Conservation (phyloP, 2,329 filamentous ascomycete species). For the Fusarium graminum region DNA sequence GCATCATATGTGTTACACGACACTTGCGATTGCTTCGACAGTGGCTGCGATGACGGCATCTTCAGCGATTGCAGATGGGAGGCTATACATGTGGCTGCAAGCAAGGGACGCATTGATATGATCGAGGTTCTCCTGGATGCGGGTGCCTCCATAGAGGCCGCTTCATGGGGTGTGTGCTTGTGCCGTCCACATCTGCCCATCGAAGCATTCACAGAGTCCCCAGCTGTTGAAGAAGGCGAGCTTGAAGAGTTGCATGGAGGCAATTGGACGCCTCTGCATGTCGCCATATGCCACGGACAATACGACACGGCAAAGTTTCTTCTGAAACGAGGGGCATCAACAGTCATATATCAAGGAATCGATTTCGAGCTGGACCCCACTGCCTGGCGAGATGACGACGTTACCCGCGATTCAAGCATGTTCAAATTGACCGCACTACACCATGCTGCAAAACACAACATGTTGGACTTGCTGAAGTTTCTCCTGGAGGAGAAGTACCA, state of each 20-base stretch:
- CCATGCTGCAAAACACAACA: constrained; percentile 43
- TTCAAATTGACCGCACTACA: constrained; percentile 48
- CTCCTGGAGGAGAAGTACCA: constrained; percentile 41
- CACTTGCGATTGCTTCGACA: constrained; percentile 46
- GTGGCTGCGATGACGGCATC: constrained; percentile 48
- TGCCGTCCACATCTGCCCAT: constrained; percentile 48
- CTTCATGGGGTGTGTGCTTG: constrained; percentile 47
- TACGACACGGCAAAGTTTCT: constrained; percentile 46
- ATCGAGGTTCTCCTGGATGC: constrained; percentile 45
- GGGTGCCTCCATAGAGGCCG: constrained; percentile 44
- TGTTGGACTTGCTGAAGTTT: constrained; percentile 40
- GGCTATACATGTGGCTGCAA: constrained; percentile 48
- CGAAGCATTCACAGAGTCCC: constrained; percentile 45
- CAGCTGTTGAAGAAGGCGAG: constrained; percentile 47
- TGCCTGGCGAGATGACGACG: constrained; percentile 43
- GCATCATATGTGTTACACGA: constrained; percentile 45
- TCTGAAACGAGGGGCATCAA: constrained; percentile 43
- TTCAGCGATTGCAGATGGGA: constrained; percentile 49
- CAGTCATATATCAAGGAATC: constrained; percentile 45
- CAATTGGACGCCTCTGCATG: constrained; percentile 48
- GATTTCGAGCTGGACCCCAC: constrained; percentile 44
- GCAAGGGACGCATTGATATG: constrained; percentile 48
- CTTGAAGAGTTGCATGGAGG: constrained; percentile 48
- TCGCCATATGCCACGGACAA: constrained; percentile 47
- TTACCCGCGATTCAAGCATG: constrained; percentile 31